Base-by-base conservation (phyloP, 768 basidiomycete genomes). In the Trichaptum fuscoviolaceum region DNA sequence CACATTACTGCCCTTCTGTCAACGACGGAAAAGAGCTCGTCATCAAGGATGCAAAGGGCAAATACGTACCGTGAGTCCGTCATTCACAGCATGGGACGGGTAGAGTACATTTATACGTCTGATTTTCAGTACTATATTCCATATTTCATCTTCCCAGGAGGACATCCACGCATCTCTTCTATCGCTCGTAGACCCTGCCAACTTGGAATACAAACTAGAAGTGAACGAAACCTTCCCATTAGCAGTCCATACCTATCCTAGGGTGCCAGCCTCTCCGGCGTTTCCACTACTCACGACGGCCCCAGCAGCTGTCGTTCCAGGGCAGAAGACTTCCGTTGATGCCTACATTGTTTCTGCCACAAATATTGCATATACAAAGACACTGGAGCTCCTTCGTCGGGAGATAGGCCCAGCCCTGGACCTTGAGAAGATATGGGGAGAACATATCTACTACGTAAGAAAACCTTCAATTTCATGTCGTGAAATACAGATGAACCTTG, bases 361-460 rank as follows among this genome's bases (percentile, higher is more conserved):
- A 20, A 74, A 69, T 35, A 69, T 82, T 24, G 76, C 79, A 9
- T 75, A 80, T 67, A 78, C 76, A 30, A 73, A 80, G 20, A 79
- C 79, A 52, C 72, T 81, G 25, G 77, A 75, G 64, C 70, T 77
- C 27, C 71, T 80, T 30, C 74, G 75, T 59, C 71, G 73, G 52
- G 68, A 76, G 58, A 66, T 81, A 26, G 83, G 83, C 0, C 83
- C 83, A 58, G 75, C 77, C 69, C 81, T 78, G 65, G 75, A 81
- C 62, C 73, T 83, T 3, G 83, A 84, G 73, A 75, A 75, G 65
- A 70, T 82, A 17, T 84, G 82, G 81, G 79, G 82, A 65, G 77
- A 73, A 70, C 82, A 83, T 65, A 81, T 79, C 9, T 76, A 77
- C 69, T 83, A 80, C 68, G 80, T 81, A 64, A 70, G 73, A 60